Percentiles rank a stretch among this genome's conserved stretches.
phyloP scores from a whole-genome alignment of 306 rosid genomes.

The Quercus variabilis region DNA sequence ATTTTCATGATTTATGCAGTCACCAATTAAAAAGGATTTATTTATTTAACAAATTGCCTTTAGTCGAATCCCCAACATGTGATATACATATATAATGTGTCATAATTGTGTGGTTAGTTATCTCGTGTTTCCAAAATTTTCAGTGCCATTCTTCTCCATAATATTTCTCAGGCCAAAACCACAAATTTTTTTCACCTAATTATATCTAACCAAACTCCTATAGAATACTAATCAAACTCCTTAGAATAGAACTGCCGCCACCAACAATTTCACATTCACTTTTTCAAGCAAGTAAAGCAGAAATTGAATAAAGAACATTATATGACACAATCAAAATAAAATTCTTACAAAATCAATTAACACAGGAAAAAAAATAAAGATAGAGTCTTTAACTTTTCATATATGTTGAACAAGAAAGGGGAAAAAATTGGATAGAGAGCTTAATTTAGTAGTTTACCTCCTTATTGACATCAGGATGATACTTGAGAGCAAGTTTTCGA shows the following conservation, averaged over 20 bases:
- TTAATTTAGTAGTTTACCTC: slow-evolving; percentile 46
- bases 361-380: neutral
- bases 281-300: neutral
- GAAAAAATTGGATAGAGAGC: neutral
- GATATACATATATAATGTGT: neutral
- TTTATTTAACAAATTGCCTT: neutral
- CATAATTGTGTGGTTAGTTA: neutral
- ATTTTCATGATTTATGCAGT: neutral
- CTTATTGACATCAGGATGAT: slow-evolving; percentile 95
- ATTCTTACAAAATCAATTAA: neutral
- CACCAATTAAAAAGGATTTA: neutral
- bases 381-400: neutral
- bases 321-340: neutral
- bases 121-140: neutral
- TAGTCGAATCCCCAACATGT: neutral
- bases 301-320: neutral
- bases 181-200: neutral
- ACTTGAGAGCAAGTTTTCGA: slow-evolving; percentile 92
- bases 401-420: neutral
- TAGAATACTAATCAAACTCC: neutral
- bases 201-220: neutral
- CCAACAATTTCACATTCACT: neutral
- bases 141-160: neutral
- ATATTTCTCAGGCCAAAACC: neutral
- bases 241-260: neutral